A percentile compares a stretch with the other conserved stretches of the same genome.
phyloP scores from a whole-genome alignment of 768 basidiomycete species.

The Leccinellum albellum region DNA sequence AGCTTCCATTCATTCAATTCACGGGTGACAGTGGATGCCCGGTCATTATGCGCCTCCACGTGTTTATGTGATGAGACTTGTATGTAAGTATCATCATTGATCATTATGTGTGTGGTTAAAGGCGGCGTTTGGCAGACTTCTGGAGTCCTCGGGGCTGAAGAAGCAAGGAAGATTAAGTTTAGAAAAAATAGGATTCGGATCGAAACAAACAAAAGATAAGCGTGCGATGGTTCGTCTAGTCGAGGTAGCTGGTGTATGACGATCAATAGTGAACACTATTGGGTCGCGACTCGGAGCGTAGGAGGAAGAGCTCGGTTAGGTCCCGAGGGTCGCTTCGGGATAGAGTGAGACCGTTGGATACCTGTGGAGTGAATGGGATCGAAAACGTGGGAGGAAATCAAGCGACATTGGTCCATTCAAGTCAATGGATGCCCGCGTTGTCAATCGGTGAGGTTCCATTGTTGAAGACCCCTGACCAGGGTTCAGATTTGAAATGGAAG shows the following conservation, averaged over 20 bases:
- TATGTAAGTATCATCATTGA: neutral
- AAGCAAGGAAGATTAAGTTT: neutral
- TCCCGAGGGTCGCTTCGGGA: neutral
- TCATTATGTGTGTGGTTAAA: neutral
- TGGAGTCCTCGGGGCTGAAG: neutral
- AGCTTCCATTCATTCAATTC: neutral
- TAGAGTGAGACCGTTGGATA: neutral
- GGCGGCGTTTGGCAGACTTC: neutral
- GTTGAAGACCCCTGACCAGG: neutral
- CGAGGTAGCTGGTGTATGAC: neutral
- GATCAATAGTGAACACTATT: too few relatives aligned
- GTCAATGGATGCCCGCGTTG: neutral
- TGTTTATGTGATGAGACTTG: neutral
- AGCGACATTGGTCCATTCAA: neutral
- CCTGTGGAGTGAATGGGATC: neutral
- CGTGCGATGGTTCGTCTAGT: neutral
- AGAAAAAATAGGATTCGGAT: neutral
- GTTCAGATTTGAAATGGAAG: neutral
- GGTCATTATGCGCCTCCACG: neutral
- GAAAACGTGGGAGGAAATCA: neutral
- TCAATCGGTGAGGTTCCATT: neutral
- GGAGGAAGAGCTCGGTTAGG: neutral
- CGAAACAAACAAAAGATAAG: neutral
- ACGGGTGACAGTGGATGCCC: neutral
- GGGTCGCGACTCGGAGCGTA: neutral